These are phyloP conservation scores for Cinchona pubescens DNA, from an alignment of 257 asterid genomes.

Conservation along the genomic window DNA sequence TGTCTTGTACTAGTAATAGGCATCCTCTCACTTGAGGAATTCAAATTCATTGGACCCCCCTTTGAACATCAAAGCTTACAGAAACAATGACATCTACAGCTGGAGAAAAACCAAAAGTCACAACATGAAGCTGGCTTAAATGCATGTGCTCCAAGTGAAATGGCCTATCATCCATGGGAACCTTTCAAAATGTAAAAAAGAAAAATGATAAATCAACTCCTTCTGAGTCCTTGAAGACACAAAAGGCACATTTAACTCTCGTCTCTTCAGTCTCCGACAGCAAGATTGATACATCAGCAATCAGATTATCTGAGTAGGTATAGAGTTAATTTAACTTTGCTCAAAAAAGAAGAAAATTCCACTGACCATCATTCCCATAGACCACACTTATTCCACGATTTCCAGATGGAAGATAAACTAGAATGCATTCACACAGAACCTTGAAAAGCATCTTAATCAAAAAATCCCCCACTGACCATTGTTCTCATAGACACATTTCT, in stretches of 20 bases:
- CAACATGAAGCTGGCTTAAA: not conserved
- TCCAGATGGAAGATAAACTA: not conserved
- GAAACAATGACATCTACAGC: not conserved
- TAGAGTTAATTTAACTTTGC: not conserved
- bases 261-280: not conserved
- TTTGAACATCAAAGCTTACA: not conserved
- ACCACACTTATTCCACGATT: not conserved
- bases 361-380: not conserved
- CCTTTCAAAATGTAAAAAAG: not conserved
- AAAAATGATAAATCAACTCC: not conserved
- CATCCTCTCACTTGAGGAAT: not conserved
- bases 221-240: not conserved
- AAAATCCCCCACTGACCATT: no score
- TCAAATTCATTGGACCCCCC: not conserved
- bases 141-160: constrained; percentile 1
- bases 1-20: not conserved
- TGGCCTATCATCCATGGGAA: not conserved
- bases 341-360: not conserved
- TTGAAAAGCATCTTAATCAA: not conserved
- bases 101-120: no score
- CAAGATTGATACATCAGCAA: not conserved
- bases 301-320: not conserved
- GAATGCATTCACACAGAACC: not conserved
- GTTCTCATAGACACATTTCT: no score
- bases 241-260: not conserved